Evolutionary conservation across 2,329 filamentous ascomycete genomes (phyloP).

Genomic region (Metarhizium sp.): DNA sequence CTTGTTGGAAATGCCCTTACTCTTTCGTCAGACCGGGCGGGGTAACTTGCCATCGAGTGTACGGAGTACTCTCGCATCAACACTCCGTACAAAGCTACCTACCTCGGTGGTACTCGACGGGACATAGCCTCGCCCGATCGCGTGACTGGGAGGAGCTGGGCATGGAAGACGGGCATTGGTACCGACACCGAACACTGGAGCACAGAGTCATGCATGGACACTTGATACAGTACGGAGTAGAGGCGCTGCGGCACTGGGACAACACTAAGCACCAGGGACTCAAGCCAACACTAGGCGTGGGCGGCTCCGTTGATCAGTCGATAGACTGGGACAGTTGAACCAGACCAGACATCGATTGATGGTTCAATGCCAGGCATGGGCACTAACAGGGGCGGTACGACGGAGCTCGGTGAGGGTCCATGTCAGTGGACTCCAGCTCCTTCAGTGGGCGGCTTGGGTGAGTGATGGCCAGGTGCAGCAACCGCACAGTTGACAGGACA

Average conservation of each 20-base stretch:
- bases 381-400: too few relatives aligned
- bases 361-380: too few relatives aligned
- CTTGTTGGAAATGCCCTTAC: slow-evolving; percentile 13
- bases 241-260: neutral
- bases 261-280: too few relatives aligned
- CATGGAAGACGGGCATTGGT: neutral
- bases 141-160: slow-evolving; percentile 5
- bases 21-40: slow-evolving; percentile 35
- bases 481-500: neutral
- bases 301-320: neutral
- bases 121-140: slow-evolving; percentile 9
- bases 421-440: too few relatives aligned
- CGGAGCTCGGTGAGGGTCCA: too few relatives aligned
- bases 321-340: neutral
- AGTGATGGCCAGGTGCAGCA: neutral
- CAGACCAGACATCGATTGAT: too few relatives aligned
- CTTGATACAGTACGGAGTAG: neutral
- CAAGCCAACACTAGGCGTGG: too few relatives aligned
- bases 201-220: neutral
- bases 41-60: slow-evolving; percentile 23
- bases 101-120: neutral
- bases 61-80: neutral
- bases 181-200: neutral
- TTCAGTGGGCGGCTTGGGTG: too few relatives aligned
- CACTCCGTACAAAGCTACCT: neutral